Conservation (phyloP, 1,284 basidiomycete genomes). For the Inonotus obliquus region DNA sequence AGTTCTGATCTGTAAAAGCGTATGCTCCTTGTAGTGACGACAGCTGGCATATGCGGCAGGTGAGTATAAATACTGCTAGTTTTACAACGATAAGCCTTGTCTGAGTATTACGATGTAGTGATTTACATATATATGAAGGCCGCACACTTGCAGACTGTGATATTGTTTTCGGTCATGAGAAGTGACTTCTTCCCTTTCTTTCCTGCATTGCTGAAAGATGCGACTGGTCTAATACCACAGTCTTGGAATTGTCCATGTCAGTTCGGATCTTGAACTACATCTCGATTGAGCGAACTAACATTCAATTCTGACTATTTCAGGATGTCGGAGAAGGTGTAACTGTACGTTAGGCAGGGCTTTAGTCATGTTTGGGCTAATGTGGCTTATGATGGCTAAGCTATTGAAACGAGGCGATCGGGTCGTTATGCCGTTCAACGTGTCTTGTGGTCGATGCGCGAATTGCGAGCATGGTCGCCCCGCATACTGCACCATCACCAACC, state of each 20-base stretch:
- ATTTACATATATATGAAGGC: slow-evolving; percentile 53
- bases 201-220: background rate
- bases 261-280: slow-evolving; percentile 10
- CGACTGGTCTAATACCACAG: slow-evolving; percentile 21
- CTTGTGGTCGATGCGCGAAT: slow-evolving; percentile 49
- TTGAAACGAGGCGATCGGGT: slow-evolving; percentile 48
- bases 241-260: slow-evolving; percentile 46
- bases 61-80: slow-evolving; percentile 16
- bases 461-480: slow-evolving; percentile 48
- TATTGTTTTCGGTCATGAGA: slow-evolving; percentile 52
- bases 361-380: background rate
- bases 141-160: slow-evolving; percentile 45
- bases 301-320: slow-evolving; percentile 21
- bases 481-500: slow-evolving; percentile 51
- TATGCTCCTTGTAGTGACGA: slow-evolving; percentile 37
- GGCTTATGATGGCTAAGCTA: slow-evolving; percentile 27
- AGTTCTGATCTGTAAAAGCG: background rate
- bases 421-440: slow-evolving; percentile 54
- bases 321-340: slow-evolving; percentile 40
- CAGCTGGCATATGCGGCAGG: slow-evolving; percentile 48
- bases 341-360: slow-evolving; percentile 24
- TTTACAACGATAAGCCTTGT: background rate
- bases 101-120: slow-evolving; percentile 27
- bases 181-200: slow-evolving; percentile 27
- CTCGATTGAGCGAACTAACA: background rate